Conservation (phyloP, 306 rosid species). For the Geum urbanum region DNA sequence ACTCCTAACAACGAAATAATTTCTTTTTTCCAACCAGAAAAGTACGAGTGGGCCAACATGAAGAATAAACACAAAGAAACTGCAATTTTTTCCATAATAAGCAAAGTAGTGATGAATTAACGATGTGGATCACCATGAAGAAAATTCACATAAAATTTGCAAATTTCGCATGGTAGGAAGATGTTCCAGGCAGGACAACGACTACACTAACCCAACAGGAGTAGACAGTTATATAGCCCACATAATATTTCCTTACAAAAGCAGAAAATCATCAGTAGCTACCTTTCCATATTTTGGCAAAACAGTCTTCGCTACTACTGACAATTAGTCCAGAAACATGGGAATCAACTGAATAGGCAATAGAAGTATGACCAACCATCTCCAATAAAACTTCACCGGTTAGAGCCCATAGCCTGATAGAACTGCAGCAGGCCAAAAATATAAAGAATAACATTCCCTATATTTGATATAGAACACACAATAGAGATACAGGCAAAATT, state of each 20-base stretch:
- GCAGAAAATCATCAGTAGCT: slow-evolving; percentile 22
- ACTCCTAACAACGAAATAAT: not conserved
- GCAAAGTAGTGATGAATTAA: not conserved
- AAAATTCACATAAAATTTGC: no score
- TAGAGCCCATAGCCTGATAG: slow-evolving; percentile 79
- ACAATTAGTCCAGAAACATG: slow-evolving; percentile 80
- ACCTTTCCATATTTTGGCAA: slow-evolving; percentile 98
- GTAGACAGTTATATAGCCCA: not conserved
- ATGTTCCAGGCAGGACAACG: not conserved
- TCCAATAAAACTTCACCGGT: slow-evolving; percentile 78
- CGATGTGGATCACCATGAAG: not conserved
- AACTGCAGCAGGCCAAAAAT: slow-evolving; percentile 48
- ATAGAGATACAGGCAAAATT: not conserved
- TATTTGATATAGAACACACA: slow-evolving; percentile 1
- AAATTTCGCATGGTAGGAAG: no score
- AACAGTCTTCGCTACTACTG: slow-evolving; percentile 85
- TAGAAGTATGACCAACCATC: slow-evolving; percentile 93
- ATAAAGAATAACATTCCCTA: slow-evolving; percentile 9
- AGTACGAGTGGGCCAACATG: not conserved
- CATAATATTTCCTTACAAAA: slow-evolving; percentile 7
- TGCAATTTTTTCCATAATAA: not conserved
- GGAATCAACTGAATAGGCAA: slow-evolving; percentile 90
- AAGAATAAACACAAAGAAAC: not conserved
- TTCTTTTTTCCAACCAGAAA: not conserved
- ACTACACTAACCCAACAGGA: not conserved